phyloP scores from a whole-genome alignment of 2,329 filamentous ascomycete species.

The Trichoderma endophyticum region DNA sequence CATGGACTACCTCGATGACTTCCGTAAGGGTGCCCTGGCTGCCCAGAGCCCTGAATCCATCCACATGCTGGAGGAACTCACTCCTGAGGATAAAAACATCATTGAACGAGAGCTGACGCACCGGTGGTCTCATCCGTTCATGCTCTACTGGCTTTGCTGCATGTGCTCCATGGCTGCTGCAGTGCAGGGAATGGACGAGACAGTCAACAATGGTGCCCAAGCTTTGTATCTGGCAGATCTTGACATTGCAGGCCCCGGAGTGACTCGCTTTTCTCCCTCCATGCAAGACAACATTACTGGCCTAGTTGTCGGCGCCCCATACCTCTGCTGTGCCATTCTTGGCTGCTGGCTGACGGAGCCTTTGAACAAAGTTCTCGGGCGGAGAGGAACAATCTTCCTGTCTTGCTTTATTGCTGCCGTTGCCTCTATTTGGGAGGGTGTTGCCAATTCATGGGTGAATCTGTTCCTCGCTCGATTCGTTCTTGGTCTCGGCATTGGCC shows the following conservation, averaged over 20 bases:
- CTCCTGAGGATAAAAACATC: slow-evolving; percentile 35
- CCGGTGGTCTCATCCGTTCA: slow-evolving; percentile 53
- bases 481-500: slow-evolving; percentile 66
- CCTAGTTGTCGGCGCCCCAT: slow-evolving; percentile 22
- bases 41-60: slow-evolving; percentile 32
- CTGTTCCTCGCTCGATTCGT: slow-evolving; percentile 63
- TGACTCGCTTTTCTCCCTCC: slow-evolving; percentile 52
- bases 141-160: slow-evolving; percentile 44
- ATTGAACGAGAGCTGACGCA: slow-evolving; percentile 50
- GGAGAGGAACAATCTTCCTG: slow-evolving; percentile 22
- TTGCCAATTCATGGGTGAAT: slow-evolving; percentile 51
- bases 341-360: slow-evolving; percentile 35
- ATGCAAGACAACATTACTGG: slow-evolving; percentile 32
- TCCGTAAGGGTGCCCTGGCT: slow-evolving; percentile 38
- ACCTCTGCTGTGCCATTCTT: slow-evolving; percentile 19
- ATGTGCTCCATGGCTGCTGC: slow-evolving; percentile 56
- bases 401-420: slow-evolving; percentile 21
- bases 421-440: slow-evolving; percentile 24
- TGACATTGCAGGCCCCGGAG: slow-evolving; percentile 64
- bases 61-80: slow-evolving; percentile 28
- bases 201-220: slow-evolving; percentile 60
- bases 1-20: slow-evolving; percentile 44
- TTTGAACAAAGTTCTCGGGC: slow-evolving; percentile 21
- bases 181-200: slow-evolving; percentile 63
- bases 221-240: slow-evolving; percentile 57